Conservation (phyloP, 805 yeast genomes). For the Ogataea nitratoaversa region DNA sequence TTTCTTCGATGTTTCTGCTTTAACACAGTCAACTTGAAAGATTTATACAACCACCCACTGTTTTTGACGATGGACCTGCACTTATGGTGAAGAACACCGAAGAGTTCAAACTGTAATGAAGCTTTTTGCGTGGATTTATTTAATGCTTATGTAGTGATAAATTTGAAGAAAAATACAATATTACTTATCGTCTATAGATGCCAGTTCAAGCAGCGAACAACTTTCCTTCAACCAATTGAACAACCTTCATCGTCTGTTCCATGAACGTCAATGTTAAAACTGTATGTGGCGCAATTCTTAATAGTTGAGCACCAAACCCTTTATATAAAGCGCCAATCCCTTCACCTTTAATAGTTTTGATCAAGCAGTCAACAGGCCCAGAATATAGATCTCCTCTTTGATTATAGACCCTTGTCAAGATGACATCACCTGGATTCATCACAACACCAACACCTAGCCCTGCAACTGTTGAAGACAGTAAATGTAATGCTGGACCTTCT, state of each 20-base stretch:
- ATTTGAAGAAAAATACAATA: too few relatives aligned
- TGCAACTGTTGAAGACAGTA: constrained; percentile 68
- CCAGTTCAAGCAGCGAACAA: constrained; percentile 7
- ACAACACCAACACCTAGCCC: constrained; percentile 92
- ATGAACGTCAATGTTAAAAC: constrained; percentile 84
- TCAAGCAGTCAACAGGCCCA: constrained; percentile 85
- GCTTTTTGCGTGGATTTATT: too few relatives aligned
- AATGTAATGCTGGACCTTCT: constrained; percentile 68
- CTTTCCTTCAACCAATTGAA: constrained; percentile 37
- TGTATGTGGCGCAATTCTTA: constrained; percentile 94
- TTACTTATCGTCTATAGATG: too few relatives aligned
- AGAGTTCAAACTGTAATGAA: too few relatives aligned
- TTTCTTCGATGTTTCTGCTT: background rate
- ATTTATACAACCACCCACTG: too few relatives aligned
- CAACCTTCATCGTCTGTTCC: constrained; percentile 86
- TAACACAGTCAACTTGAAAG: too few relatives aligned
- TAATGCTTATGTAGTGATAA: too few relatives aligned
- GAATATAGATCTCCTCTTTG: constrained; percentile 83
- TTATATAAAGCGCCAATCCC: constrained; percentile 88
- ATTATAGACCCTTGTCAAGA: constrained; percentile 90
- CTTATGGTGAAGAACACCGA: too few relatives aligned
- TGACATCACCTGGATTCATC: constrained; percentile 97
- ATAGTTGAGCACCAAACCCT: constrained; percentile 90
- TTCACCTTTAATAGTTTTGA: constrained; percentile 76
- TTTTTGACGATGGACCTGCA: too few relatives aligned